Evolutionary conservation across 1,139 yeast genomes (phyloP), one percentile per base, ranked within the genome.

Genomic region (Spathaspora sp.): DNA sequence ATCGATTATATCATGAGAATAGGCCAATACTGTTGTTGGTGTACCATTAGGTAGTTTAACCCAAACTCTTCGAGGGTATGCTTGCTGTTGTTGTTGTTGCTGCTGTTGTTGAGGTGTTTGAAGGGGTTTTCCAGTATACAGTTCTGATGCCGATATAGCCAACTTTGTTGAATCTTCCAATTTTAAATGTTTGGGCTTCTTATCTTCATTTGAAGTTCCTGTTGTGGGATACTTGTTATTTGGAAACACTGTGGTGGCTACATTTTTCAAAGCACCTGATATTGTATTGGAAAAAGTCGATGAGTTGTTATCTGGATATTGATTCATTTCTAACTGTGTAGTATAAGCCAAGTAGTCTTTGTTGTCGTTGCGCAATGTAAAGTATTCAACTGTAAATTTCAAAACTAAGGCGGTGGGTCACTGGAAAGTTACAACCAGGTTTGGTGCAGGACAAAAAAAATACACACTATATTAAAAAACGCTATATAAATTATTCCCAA

Each of bases 1-100:
- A 59, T 89, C 96, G 4, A 88, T 76, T 1, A 88, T 70, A 54
- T 84, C 89, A 24, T 62, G 58, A 20, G 77, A 77, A 24, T 68
- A 67, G 1, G 85, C 82, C 46, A 70, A 59, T 3, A 88, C 67
- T 1, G 95, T 81, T 0, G 96, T 88, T 4, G 95, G 86, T 0
- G 79, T 75, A 3, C 84, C 81, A 31, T 73, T 72, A 0, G 75
- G 72, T 41, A 81, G 68, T 48, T 70, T 76, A 8, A 87, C 82
- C 95, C 95, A 87, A 0, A 86, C 76, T 47, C 95, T 55, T 46
- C 64, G 57, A 18, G 61, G 39, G 9, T 29, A 15, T 10, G 4
- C 11, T 7, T 16, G 20, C 23, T 20, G 17, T 3, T 11, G 18
- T 3, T 4, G 42, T 15, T 27, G 38, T 20, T n/a, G 42, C 4